Evolutionary conservation across 331 rosid genomes (phyloP).

Genomic region (Malus hybrid): DNA sequence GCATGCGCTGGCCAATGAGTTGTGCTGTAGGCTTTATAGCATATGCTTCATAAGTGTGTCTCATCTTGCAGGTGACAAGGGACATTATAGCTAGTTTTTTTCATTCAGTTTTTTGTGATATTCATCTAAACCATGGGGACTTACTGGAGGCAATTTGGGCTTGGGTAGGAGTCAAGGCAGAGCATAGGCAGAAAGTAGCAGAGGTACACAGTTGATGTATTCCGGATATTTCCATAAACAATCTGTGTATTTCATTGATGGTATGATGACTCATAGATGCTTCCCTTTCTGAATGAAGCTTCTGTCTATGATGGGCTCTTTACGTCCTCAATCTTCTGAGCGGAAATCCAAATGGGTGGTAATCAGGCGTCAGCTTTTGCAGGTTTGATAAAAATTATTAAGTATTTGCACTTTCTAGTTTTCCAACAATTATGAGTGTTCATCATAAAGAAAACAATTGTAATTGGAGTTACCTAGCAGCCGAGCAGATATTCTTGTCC

Average conservation of each 20-base stretch:
- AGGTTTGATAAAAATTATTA: constrained; percentile 36
- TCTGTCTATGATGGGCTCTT: constrained; percentile 86
- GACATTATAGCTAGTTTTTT: constrained; percentile 61
- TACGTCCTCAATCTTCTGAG: constrained; percentile 88
- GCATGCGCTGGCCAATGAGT: background rate
- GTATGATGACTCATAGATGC: constrained; percentile 16
- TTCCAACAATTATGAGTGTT: too few species aligned
- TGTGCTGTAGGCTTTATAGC: background rate
- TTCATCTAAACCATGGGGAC: constrained; percentile 85
- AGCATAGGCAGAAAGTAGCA: constrained; percentile 80
- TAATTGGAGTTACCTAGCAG: background rate
- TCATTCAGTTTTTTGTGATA: constrained; percentile 60
- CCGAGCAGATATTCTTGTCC: background rate
- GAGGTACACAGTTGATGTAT: constrained; percentile 56
- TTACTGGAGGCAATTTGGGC: constrained; percentile 93
- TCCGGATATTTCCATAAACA: constrained; percentile 5
- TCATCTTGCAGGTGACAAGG: constrained; percentile 65
- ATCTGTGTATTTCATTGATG: background rate
- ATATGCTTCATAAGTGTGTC: constrained; percentile 1
- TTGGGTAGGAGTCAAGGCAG: constrained; percentile 85
- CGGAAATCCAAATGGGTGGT: constrained; percentile 88
- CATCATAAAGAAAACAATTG: background rate
- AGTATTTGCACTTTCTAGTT: background rate
- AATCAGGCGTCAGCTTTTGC: constrained; percentile 89
- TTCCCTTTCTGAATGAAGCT: constrained; percentile 48